Percentiles rank a stretch among this genome's conserved stretches.
Evolutionary conservation across 331 rosid species (phyloP).

Genomic region (Spiraea crenata): DNA sequence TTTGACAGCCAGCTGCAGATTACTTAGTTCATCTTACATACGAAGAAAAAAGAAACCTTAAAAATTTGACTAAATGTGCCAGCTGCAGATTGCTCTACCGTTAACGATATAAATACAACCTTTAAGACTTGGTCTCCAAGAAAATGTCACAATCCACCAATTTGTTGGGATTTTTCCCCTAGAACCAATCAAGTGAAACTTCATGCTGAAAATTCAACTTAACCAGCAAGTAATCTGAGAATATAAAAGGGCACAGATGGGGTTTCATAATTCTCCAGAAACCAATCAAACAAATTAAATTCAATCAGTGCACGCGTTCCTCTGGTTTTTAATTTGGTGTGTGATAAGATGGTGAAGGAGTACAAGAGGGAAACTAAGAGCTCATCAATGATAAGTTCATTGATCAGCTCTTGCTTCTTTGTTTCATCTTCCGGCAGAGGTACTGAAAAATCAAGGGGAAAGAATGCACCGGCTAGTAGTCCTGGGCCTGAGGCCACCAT

Average conservation of each 20-base stretch:
- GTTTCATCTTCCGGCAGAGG: conserved; percentile 6
- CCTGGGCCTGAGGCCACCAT: conserved; percentile 34
- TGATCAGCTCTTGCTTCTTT: conserved; percentile 15
- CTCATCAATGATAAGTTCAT: conserved; percentile 15
- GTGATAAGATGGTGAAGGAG: not conserved
- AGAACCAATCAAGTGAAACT: not conserved
- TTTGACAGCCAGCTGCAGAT: too few species aligned
- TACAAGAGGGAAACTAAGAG: conserved; percentile 3
- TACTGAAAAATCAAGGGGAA: conserved; percentile 5
- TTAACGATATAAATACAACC: not conserved
- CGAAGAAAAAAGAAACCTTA: too few species aligned
- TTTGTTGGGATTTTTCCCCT: conserved; percentile 1
- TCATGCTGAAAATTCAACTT: not conserved
- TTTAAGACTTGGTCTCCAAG: not conserved
- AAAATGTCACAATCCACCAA: not conserved
- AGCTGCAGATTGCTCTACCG: too few species aligned
- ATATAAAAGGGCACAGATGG: not conserved
- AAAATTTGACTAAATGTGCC: not conserved
- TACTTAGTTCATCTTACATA: too few species aligned
- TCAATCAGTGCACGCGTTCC: too few species aligned
- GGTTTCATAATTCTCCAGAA: not conserved
- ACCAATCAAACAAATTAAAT: not conserved
- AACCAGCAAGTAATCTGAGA: not conserved
- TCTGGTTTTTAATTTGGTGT: too few species aligned
- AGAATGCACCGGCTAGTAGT: not conserved